Evolutionary conservation across 1,284 basidiomycete species (phyloP), one percentile per base, ranked within the genome.

Genomic region (Bondarzewia mesenterica): DNA sequence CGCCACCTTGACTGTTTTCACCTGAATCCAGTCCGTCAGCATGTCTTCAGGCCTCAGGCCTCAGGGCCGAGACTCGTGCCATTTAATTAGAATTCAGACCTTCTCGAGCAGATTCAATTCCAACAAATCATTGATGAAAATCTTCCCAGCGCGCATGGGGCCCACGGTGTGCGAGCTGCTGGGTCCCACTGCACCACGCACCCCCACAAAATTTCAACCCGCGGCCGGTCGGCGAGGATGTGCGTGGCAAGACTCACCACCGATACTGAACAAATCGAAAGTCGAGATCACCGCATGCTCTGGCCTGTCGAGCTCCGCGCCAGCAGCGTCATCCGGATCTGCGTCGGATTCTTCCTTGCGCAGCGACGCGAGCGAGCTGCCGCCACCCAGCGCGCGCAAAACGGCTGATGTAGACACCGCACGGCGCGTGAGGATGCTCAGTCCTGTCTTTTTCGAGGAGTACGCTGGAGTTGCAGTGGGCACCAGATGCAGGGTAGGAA

Each of bases 271-370:
- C 42, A 98, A 70, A 66, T 97, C 94, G 57, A 93, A 94, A 0
- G 91, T 83, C 0, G 86, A 89, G 47, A 97, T 94, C 53, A 96
- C 93, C 1, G 93, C 93, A 71, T 96, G 93, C 50, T 93, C 86
- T n/a, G 78, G 71, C 46, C 63, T 60, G 39, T 20, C 39, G 16
- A 12, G n/a, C 29, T 32, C 29, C n/a, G 29, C 29, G 29, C 12
- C 5, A 3, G 29, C 29, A 3, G 29, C 29, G 29, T 12, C 29
- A 32, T 7, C 12, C 29, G 29, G n/a, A 10, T 32, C 29, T 3
- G 10, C 29, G 10, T 32, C 29, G 29, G 29, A 32, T 10, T n/a
- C n/a, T n/a, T n/a, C n/a, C n/a, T n/a, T 32, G 29, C 12, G n/a
- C 29, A 32, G 29, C 12, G 29, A 32, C 29, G 29, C 3, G 29